These are phyloP conservation scores for Dionaea muscipula DNA, from an alignment of 179 eudicot genomes.

Conservation along the genomic window DNA sequence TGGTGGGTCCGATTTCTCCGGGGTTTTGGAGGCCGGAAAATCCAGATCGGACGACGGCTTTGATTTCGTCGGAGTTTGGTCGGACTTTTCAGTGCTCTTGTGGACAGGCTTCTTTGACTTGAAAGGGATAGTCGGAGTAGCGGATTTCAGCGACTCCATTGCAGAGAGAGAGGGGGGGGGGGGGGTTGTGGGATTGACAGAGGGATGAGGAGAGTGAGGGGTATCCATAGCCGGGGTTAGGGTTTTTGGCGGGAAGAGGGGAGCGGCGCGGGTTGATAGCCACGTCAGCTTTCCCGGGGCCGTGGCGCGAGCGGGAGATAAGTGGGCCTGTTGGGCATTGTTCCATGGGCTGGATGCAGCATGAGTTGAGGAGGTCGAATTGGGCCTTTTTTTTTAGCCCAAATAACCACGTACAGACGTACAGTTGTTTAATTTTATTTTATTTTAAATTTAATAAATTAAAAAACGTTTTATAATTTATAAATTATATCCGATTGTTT, in stretches of 20 bases:
- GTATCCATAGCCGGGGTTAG: not conserved
- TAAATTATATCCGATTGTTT: no score
- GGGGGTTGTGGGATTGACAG: not conserved
- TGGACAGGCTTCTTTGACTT: constrained; percentile 36
- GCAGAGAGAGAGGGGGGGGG: constrained; percentile 5
- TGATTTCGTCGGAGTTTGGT: not conserved
- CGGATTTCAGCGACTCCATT: constrained; percentile 19
- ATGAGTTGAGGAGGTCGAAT: no score
- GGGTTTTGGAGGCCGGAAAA: constrained; percentile 26
- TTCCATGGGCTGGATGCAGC: no score
- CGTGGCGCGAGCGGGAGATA: not conserved
- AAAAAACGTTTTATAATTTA: no score
- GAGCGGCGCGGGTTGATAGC: constrained; percentile 12
- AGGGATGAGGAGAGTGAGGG: not conserved
- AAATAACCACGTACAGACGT: no score
- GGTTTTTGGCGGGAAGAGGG: constrained; percentile 37
- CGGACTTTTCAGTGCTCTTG: constrained; percentile 11
- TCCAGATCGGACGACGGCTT: constrained; percentile 10
- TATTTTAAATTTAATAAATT: no score
- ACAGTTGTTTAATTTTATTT: no score
- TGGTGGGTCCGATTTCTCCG: constrained; percentile 29
- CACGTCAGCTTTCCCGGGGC: constrained; percentile 35
- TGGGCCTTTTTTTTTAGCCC: no score
- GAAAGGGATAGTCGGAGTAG: constrained; percentile 15
- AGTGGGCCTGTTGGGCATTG: no score